Evolutionary conservation across 2,329 filamentous ascomycete genomes (phyloP).

Genomic region (Cercospora citrullina): DNA sequence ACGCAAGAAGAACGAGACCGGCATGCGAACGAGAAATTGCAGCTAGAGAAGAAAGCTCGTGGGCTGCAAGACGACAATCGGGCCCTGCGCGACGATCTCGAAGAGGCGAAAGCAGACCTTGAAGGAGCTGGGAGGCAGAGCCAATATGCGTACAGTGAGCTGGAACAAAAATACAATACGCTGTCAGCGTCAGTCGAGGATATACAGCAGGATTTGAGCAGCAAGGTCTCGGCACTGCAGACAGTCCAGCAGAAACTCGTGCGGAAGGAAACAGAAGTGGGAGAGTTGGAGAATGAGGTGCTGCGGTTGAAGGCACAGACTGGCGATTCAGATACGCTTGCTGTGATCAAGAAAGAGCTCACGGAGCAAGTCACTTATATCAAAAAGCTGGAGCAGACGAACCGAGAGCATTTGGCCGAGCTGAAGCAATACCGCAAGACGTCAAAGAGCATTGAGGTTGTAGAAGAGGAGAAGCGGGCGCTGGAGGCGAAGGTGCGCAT

Average conservation of each 20-base stretch:
- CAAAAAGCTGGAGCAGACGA: conserved; percentile 75
- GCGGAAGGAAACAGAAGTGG: conserved; percentile 69
- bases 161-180: conserved; percentile 60
- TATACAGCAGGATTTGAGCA: conserved; percentile 58
- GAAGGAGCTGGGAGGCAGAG: conserved; percentile 68
- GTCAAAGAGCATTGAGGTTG: conserved; percentile 84
- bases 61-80: conserved; percentile 68
- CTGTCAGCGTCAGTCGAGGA: conserved; percentile 58
- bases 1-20: conserved; percentile 57
- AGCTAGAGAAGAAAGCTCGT: conserved; percentile 57
- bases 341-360: conserved; percentile 81
- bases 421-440: conserved; percentile 77
- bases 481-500: conserved; percentile 75
- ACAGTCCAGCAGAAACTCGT: conserved; percentile 65
- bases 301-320: conserved; percentile 81
- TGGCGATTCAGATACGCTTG: conserved; percentile 81
- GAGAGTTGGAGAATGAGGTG: conserved; percentile 77
- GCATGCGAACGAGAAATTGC: conserved; percentile 56
- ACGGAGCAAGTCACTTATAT: conserved; percentile 93
- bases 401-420: conserved; percentile 75
- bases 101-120: conserved; percentile 76
- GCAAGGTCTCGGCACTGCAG: conserved; percentile 58
- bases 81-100: conserved; percentile 74
- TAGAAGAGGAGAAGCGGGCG: conserved; percentile 90
- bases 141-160: conserved; percentile 58